These are phyloP conservation scores for Monosporascus cannonballus DNA, from an alignment of 2,329 filamentous ascomycete species.

Conservation along the genomic window DNA sequence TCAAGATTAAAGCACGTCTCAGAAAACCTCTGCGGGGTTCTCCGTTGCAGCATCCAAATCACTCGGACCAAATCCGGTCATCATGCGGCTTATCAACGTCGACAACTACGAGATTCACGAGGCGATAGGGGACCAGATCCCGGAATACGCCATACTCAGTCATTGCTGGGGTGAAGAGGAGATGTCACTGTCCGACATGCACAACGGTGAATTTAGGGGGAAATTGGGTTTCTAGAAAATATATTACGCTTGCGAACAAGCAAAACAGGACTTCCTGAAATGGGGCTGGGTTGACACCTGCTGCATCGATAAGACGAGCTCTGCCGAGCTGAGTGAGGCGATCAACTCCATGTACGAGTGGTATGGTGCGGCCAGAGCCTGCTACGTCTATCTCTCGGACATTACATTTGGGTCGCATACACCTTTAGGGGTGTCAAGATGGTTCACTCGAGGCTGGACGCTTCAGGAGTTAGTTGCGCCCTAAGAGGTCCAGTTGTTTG, in stretches of 20 bases:
- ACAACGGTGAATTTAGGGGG: neutral
- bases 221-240: neutral
- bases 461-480: no score
- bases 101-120: slow-evolving; percentile 4
- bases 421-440: no score
- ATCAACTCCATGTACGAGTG: slow-evolving; percentile 4
- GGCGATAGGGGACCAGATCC: slow-evolving; percentile 6
- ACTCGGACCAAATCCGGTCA: no score
- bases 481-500: no score
- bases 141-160: slow-evolving; percentile 13
- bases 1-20: no score
- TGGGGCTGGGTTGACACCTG: slow-evolving; percentile 1
- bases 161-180: slow-evolving; percentile 15
- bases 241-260: no score
- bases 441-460: no score
- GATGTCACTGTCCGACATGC: slow-evolving; percentile 5
- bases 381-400: slow-evolving; percentile 1
- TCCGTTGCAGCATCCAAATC: no score
- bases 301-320: slow-evolving; percentile 1
- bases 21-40: no score
- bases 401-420: neutral
- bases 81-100: slow-evolving; percentile 13
- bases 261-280: neutral
- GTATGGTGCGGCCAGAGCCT: neutral
- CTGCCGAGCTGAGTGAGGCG: neutral